Percentiles rank a stretch among this genome's conserved stretches.
These are phyloP conservation scores for Eimeria praecox DNA, from an alignment of 169 alveolate species.

Conservation along the genomic window DNA sequence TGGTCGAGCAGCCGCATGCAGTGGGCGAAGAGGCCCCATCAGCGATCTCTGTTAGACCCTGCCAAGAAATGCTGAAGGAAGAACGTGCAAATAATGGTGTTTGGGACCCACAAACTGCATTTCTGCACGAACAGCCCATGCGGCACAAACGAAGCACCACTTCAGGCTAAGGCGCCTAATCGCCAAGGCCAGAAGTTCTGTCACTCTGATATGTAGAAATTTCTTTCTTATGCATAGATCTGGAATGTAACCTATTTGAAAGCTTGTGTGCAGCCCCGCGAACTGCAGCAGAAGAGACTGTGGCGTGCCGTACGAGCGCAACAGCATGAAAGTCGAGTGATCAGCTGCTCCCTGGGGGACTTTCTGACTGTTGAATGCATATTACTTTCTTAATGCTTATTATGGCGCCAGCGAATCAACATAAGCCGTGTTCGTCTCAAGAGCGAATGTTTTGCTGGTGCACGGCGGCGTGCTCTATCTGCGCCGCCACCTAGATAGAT, in stretches of 20 bases:
- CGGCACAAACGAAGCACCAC: background rate
- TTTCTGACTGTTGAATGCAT: background rate
- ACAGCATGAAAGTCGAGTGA: background rate
- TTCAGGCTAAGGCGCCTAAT: background rate
- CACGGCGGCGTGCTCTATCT: background rate
- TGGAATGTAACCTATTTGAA: background rate
- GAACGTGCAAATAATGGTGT: background rate
- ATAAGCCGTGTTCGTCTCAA: background rate
- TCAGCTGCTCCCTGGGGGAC: too few relatives aligned
- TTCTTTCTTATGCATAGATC: background rate
- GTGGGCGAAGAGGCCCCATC: background rate
- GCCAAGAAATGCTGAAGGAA: background rate
- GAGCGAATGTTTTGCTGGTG: background rate
- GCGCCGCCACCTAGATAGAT: background rate
- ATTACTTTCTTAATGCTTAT: background rate
- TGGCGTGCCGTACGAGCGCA: background rate
- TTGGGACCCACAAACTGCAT: background rate
- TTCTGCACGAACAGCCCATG: background rate
- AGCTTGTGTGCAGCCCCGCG: background rate
- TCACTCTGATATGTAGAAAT: background rate
- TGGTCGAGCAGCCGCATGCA: background rate
- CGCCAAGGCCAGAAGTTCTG: background rate
- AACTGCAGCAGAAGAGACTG: background rate
- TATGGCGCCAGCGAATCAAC: background rate
- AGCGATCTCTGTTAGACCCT: background rate